Evolutionary conservation across 2,329 filamentous ascomycete species (phyloP).

Genomic region (Fusarium longipes): DNA sequence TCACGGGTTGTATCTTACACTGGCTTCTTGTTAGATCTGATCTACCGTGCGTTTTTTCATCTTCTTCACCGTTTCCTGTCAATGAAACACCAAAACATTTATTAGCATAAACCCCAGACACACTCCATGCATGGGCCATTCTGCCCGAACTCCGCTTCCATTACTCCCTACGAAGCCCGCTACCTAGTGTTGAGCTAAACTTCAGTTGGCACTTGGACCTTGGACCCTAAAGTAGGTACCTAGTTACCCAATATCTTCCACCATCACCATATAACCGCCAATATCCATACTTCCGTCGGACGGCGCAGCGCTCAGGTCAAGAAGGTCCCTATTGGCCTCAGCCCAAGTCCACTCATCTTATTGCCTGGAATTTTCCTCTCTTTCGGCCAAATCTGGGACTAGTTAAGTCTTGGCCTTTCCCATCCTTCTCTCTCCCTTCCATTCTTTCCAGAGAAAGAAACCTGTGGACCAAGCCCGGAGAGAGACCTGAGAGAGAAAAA

Average conservation of each 20-base stretch:
- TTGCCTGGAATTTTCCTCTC: conserved; percentile 31
- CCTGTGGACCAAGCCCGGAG: too few relatives aligned
- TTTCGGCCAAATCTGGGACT: conserved; percentile 22
- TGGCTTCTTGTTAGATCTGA: too few relatives aligned
- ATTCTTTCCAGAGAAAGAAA: conserved; percentile 13
- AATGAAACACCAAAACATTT: conserved; percentile 1
- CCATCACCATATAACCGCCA: conserved; percentile 27
- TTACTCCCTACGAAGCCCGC: conserved; percentile 6
- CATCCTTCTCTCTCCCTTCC: conserved; percentile 19
- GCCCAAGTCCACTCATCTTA: conserved; percentile 32
- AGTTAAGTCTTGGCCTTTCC: conserved; percentile 27
- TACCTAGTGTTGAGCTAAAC: conserved; percentile 16
- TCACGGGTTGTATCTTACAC: too few relatives aligned
- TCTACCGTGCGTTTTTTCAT: too few relatives aligned
- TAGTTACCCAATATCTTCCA: too few relatives aligned
- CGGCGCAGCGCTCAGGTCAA: conserved; percentile 37
- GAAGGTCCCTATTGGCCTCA: conserved; percentile 18
- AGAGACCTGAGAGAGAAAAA: neutral
- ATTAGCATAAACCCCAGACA: neutral
- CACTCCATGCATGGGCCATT: conserved; percentile 1
- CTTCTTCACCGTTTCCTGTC: neutral
- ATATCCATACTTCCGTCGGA: conserved; percentile 12
- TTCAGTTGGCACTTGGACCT: conserved; percentile 29
- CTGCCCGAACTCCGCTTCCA: conserved; percentile 7
- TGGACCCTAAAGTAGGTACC: neutral